A percentile compares a stretch with the other conserved stretches of the same genome.
Conservation (phyloP, 106 monocot species). For the Posidonia australis region DNA sequence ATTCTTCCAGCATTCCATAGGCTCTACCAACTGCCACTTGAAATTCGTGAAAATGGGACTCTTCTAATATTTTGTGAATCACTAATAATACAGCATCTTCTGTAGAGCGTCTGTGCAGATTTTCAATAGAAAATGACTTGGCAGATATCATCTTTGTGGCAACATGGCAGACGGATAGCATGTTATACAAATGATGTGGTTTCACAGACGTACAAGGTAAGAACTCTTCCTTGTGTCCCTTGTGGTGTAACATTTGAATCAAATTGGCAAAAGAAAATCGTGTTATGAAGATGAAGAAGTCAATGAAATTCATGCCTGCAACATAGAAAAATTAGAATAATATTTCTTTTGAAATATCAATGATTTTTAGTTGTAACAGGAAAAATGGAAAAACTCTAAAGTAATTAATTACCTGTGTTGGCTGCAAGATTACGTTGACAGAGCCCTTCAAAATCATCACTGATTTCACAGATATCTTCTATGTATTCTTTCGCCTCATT, state of each 20-base stretch:
- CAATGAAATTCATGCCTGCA: slow-evolving; percentile 93
- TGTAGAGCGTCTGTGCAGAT: slow-evolving; percentile 22
- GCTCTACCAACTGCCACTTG: slow-evolving; percentile 22
- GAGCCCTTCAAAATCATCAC: slow-evolving; percentile 89
- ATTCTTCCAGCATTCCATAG: slow-evolving; percentile 19
- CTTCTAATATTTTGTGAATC: slow-evolving; percentile 31
- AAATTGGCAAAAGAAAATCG: slow-evolving; percentile 56
- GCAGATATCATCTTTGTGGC: slow-evolving; percentile 49
- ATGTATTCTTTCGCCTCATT: slow-evolving; percentile 36
- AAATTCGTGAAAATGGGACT: slow-evolving; percentile 37
- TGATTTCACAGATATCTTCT: slow-evolving; percentile 87
- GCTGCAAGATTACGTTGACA: slow-evolving; percentile 95
- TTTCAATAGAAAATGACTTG: slow-evolving; percentile 61
- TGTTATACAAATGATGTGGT: slow-evolving; percentile 31
- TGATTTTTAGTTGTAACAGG: no score
- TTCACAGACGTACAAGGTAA: slow-evolving; percentile 8
- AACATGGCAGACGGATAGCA: slow-evolving; percentile 40
- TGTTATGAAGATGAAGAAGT: slow-evolving; percentile 70
- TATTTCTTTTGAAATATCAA: no score
- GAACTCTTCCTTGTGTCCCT: slow-evolving; percentile 10
- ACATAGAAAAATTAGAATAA: not conserved
- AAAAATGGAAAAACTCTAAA: not conserved
- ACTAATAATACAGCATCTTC: slow-evolving; percentile 32
- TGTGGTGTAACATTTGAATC: slow-evolving; percentile 29
- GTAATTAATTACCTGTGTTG: slow-evolving; percentile 59